phyloP scores from a whole-genome alignment of 169 alveolate species.

The Nephromyces sp. region DNA sequence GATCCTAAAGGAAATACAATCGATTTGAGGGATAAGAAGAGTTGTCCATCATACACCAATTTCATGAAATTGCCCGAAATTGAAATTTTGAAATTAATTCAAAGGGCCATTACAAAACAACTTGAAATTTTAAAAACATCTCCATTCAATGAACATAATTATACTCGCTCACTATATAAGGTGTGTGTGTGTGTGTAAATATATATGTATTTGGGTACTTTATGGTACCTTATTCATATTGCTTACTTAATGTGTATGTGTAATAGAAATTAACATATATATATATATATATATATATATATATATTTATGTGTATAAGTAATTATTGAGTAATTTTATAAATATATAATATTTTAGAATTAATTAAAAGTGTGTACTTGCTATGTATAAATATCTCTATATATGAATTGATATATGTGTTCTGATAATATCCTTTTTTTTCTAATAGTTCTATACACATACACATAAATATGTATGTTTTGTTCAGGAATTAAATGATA shows the following conservation, averaged over 20 bases:
- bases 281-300: not conserved
- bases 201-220: not conserved
- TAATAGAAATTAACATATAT: not conserved
- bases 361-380: no score
- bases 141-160: constrained; percentile 26
- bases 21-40: constrained; percentile 72
- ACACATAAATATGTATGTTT: no score
- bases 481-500: no score
- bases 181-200: not conserved
- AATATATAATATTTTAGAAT: not conserved
- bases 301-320: not conserved
- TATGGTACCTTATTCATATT: not conserved
- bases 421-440: no score
- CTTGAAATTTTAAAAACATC: constrained; percentile 41
- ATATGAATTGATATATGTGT: no score
- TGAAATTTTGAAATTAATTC: constrained; percentile 44
- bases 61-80: constrained; percentile 45
- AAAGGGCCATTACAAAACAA: constrained; percentile 61
- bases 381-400: no score
- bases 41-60: constrained; percentile 67
- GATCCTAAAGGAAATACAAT: constrained; percentile 64
- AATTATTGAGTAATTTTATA: not conserved
- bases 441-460: no score
- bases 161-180: constrained; percentile 4
- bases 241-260: not conserved